phyloP scores from a whole-genome alignment of 2,329 filamentous ascomycete genomes.

The Penicillium sp. region DNA sequence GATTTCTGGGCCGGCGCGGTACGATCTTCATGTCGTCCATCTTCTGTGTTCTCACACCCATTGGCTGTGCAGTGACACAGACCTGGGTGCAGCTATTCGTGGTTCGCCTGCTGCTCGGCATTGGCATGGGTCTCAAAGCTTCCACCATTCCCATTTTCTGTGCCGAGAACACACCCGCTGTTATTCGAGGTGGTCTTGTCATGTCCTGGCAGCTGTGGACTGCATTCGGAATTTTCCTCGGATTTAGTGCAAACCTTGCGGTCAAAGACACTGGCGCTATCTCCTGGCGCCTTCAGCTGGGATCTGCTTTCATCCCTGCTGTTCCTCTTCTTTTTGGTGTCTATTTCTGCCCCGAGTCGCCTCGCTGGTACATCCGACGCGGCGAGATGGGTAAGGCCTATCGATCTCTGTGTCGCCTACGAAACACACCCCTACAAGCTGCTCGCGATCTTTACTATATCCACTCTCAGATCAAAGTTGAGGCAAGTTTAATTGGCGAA shows the following conservation, averaged over 20 bases:
- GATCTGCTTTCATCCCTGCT: conserved; percentile 66
- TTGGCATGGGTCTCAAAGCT: conserved; percentile 64
- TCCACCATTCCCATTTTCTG: conserved; percentile 60
- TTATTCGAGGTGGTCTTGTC: conserved; percentile 58
- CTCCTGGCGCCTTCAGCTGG: conserved; percentile 66
- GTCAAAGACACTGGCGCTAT: conserved; percentile 62
- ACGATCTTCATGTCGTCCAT: conserved; percentile 65
- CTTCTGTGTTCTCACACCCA: conserved; percentile 67
- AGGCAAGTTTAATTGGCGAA: conserved; percentile 43
- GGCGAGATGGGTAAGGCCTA: conserved; percentile 63
- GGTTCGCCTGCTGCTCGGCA: conserved; percentile 59
- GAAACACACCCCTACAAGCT: conserved; percentile 62
- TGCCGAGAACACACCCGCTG: conserved; percentile 58
- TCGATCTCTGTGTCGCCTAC: conserved; percentile 57
- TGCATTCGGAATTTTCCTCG: conserved; percentile 67
- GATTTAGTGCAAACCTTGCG: conserved; percentile 65
- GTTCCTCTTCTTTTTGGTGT: conserved; percentile 61
- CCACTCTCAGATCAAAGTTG: conserved; percentile 53
- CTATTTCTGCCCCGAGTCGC: conserved; percentile 66
- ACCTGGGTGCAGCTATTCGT: conserved; percentile 61
- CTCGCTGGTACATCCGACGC: conserved; percentile 70
- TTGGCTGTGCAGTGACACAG: conserved; percentile 65
- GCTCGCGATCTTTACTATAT: conserved; percentile 66
- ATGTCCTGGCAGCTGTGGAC: conserved; percentile 59
- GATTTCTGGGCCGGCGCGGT: conserved; percentile 60